phyloP scores from a whole-genome alignment of 2,329 filamentous ascomycete species.

The Botrytis medusae region DNA sequence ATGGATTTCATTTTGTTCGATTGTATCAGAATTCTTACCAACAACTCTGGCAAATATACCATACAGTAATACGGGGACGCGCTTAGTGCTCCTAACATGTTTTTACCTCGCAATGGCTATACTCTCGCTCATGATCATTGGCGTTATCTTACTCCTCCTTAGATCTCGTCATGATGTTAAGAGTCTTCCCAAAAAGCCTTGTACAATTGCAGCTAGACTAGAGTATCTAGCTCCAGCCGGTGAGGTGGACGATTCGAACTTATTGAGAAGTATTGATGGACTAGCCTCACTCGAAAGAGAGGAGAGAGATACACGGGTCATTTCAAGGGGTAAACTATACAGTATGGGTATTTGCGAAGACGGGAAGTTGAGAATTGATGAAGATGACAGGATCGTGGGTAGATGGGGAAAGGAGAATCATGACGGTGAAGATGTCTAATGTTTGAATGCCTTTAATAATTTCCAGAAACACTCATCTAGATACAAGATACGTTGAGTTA shows the following conservation, averaged over 20 bases:
- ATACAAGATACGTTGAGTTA: not conserved
- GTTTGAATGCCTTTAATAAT: not conserved
- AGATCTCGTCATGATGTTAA: not conserved
- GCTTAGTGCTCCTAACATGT: not conserved
- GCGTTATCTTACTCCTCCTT: not conserved
- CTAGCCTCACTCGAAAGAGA: conserved; percentile 38
- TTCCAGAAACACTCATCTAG: not conserved
- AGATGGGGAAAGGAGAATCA: not conserved
- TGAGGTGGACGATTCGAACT: conserved; percentile 33
- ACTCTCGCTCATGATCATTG: conserved; percentile 3
- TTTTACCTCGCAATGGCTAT: conserved; percentile 8
- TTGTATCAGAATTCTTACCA: not conserved
- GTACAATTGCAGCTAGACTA: not conserved
- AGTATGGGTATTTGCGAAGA: conserved; percentile 41
- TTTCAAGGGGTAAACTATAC: conserved; percentile 38
- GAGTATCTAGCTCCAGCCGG: not conserved
- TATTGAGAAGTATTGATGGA: conserved; percentile 45
- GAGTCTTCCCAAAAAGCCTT: not conserved
- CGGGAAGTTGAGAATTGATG: conserved; percentile 29
- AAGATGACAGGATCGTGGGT: conserved; percentile 28
- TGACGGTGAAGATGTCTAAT: not conserved
- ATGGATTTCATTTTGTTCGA: conserved; percentile 2
- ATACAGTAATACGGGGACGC: not conserved
- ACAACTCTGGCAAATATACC: conserved; percentile 1
- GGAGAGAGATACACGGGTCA: conserved; percentile 39